A percentile compares a stretch with the other conserved stretches of the same genome.
phyloP scores from a whole-genome alignment of 768 basidiomycete genomes.

The Suillus spraguei region DNA sequence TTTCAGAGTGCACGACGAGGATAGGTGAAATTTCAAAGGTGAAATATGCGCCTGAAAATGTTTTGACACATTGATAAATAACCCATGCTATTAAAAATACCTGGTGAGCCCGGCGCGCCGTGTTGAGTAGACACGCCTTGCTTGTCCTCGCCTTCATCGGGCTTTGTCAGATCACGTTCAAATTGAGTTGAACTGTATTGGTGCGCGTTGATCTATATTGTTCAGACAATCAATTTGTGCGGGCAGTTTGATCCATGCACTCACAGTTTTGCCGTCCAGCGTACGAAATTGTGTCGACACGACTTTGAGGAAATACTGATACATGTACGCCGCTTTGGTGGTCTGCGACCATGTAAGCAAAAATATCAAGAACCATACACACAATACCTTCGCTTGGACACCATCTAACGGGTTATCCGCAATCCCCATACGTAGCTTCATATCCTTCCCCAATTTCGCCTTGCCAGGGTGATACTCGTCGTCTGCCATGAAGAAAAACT shows the following conservation, averaged over 20 bases:
- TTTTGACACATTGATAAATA: slow-evolving; percentile 6
- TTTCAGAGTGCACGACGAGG: slow-evolving; percentile 88
- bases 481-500: slow-evolving; percentile 77
- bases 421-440: slow-evolving; percentile 77
- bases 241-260: slow-evolving; percentile 23
- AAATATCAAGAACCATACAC: slow-evolving; percentile 1
- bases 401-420: slow-evolving; percentile 75
- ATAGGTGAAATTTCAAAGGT: slow-evolving; percentile 98
- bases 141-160: slow-evolving; percentile 55
- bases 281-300: slow-evolving; percentile 93
- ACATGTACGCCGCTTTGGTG: slow-evolving; percentile 85
- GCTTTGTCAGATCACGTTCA: slow-evolving; percentile 83
- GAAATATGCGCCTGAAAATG: slow-evolving; percentile 69
- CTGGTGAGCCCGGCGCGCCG: slow-evolving; percentile 73
- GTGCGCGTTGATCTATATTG: slow-evolving; percentile 73
- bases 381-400: slow-evolving; percentile 52
- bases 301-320: slow-evolving; percentile 99
- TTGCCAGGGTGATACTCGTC: slow-evolving; percentile 79
- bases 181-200: slow-evolving; percentile 97
- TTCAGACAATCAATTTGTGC: background rate
- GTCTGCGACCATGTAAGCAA: slow-evolving; percentile 48
- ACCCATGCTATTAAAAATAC: slow-evolving; percentile 23
- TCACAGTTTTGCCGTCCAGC: slow-evolving; percentile 69
- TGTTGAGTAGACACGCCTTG: slow-evolving; percentile 76
- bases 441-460: slow-evolving; percentile 56